These are phyloP conservation scores for Pseudogymnoascus sp. DNA, from an alignment of 2,329 filamentous ascomycete species.

Conservation along the genomic window DNA sequence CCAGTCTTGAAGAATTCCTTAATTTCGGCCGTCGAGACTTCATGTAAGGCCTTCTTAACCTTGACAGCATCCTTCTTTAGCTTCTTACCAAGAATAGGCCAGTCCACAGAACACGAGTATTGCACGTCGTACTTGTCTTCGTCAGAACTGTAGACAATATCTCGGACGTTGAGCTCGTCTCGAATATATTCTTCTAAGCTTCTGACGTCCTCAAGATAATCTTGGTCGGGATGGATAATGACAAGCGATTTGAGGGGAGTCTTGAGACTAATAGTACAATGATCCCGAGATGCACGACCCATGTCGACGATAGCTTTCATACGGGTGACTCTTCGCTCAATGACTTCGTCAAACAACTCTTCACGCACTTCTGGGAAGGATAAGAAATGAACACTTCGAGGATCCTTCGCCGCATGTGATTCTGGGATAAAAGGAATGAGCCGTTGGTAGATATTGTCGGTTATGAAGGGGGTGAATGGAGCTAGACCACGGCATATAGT, in stretches of 20 bases:
- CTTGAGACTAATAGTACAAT: conserved; percentile 77
- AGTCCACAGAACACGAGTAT: conserved; percentile 84
- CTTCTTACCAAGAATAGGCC: conserved; percentile 93
- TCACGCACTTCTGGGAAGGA: conserved; percentile 80
- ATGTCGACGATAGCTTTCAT: conserved; percentile 97
- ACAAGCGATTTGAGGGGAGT: conserved; percentile 84
- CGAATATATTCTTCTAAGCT: conserved; percentile 82
- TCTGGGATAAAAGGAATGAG: conserved; percentile 75
- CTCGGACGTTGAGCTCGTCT: conserved; percentile 85
- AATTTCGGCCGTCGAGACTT: conserved; percentile 70
- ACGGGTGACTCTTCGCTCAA: conserved; percentile 77
- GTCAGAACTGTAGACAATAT: conserved; percentile 75
- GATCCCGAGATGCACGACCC: conserved; percentile 76
- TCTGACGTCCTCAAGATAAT: conserved; percentile 80
- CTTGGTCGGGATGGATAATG: conserved; percentile 74
- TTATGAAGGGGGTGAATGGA: conserved; percentile 92
- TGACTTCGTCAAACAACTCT: conserved; percentile 77
- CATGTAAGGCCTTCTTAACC: conserved; percentile 84
- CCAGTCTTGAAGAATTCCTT: conserved; percentile 68
- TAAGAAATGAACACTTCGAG: conserved; percentile 86
- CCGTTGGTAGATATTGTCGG: conserved; percentile 85
- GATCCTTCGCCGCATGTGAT: conserved; percentile 56
- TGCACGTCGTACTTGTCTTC: conserved; percentile 88
- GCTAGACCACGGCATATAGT: conserved; percentile 82
- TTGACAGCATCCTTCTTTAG: conserved; percentile 88